Evolutionary conservation across 371 early-diverging fungal species (phyloP).

Genomic region (Mortierella sp.): DNA sequence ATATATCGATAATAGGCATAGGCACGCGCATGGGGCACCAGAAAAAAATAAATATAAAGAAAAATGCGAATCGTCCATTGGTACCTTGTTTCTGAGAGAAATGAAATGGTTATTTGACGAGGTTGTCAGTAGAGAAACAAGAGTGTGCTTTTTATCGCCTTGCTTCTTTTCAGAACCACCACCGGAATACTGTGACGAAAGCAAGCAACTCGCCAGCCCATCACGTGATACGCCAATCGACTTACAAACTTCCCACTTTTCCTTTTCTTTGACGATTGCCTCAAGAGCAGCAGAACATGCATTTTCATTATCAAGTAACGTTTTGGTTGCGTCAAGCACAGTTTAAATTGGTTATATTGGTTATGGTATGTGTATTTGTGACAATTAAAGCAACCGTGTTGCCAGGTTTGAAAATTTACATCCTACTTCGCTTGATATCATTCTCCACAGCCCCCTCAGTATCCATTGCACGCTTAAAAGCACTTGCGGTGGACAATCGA

Average conservation of each 20-base stretch:
- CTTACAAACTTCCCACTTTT: neutral
- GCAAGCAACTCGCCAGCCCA: neutral
- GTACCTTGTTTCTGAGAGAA: slow-evolving; percentile 1
- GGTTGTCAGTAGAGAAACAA: neutral
- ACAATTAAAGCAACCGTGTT: slow-evolving; percentile 3
- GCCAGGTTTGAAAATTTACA: slow-evolving; percentile 3
- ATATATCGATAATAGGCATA: neutral
- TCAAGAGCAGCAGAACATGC: no score
- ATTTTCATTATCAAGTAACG: no score
- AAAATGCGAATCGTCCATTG: neutral
- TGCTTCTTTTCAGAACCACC: neutral
- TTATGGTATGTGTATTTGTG: slow-evolving; percentile 9
- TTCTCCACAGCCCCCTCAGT: neutral
- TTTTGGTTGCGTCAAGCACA: neutral
- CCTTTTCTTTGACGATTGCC: neutral
- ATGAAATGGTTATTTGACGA: neutral
- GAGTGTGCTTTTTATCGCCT: neutral
- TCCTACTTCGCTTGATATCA: neutral
- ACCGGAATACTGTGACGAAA: neutral
- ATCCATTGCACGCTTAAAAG: slow-evolving; percentile 77
- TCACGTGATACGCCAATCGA: neutral
- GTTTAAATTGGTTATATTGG: neutral
- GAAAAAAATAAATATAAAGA: neutral
- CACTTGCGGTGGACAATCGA: slow-evolving; percentile 99
- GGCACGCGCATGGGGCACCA: slow-evolving; percentile 3